These are phyloP conservation scores for Copromyces sp. DNA, from an alignment of 495 filamentous ascomycete species.

Conservation along the genomic window DNA sequence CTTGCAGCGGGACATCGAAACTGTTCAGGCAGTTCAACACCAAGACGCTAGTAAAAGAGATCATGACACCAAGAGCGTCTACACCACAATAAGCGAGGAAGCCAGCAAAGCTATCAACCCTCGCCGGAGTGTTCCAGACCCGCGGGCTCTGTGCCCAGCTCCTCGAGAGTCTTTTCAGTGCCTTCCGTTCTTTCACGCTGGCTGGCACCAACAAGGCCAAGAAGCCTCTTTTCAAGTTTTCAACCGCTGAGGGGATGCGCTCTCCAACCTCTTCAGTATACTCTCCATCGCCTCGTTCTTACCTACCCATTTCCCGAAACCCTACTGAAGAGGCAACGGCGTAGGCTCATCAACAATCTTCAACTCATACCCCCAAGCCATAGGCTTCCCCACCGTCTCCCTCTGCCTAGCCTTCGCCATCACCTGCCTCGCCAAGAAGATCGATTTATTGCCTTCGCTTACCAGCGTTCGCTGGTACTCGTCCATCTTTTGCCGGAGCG, in stretches of 20 bases:
- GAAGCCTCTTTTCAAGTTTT: no score
- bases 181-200: no score
- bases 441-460: slow-evolving; percentile 8
- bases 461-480: slow-evolving; percentile 11
- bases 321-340: slow-evolving; percentile 3
- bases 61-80: not conserved
- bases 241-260: no score
- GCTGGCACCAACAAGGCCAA: no score
- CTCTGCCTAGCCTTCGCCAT: not conserved
- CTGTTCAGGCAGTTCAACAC: not conserved
- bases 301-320: no score
- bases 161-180: no score
- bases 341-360: not conserved
- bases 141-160: no score
- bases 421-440: not conserved
- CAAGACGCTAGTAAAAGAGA: not conserved
- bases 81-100: not conserved
- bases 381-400: not conserved
- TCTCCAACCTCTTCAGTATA: no score
- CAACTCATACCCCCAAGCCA: slow-evolving; percentile 10
- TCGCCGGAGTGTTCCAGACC: no score
- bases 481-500: slow-evolving; percentile 5
- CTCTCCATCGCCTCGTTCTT: no score
- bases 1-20: not conserved
- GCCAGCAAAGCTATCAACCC: no score